Base-by-base conservation (phyloP, 768 basidiomycete species). In the Rhodotorula sphaerocarpa region DNA sequence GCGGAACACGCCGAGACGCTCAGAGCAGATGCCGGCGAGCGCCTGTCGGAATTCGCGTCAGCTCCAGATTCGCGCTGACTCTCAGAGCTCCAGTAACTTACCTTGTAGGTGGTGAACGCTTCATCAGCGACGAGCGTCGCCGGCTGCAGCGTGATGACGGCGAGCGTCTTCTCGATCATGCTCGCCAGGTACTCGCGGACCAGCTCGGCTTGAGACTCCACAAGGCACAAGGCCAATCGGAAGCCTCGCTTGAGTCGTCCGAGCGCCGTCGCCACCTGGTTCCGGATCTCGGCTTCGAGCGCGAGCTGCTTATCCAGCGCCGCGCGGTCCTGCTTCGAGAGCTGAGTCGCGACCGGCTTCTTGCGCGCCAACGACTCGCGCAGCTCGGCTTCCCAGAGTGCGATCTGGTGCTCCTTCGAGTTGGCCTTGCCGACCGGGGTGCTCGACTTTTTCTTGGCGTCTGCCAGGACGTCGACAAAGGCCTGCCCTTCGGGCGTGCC, bases 331-430 rank as follows among this genome's bases (percentile, higher is more conserved):
- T 86, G 84, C 73, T 90, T 96, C 2, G 87, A 88, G 23, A 96
- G 75, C 3, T 75, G 72, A 2, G 79, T 75, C 15, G 82, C 80
- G 45, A 56, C 61, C 28, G 66, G 64, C 74, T 88, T 89, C 78
- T 96, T 96, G 58, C 77, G 82, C 10, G 88, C 87, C 2, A 96
- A 78, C 0, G 85, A 83, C 69, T 87, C 85, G 15, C 91, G 83
- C n/a, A 93, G 78, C 63, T 99, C 92, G 31, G 85, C 86, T 65
- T 99, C 95, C 93, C 93, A 99, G 71, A 88, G 86, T 23, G 88
- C 86, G 20, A 93, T 86, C 41, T 88, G 89, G 9, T 86, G 83
- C 61, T 85, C 86, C 70, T 95, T 96, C 20, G 60, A 62, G 57
- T 66, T 67, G 51, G 54, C 54, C 47, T 70, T 70, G 46, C 61